Evolutionary conservation across 352 stramenopile species (phyloP).

Genomic region (Pythium brassicae): DNA sequence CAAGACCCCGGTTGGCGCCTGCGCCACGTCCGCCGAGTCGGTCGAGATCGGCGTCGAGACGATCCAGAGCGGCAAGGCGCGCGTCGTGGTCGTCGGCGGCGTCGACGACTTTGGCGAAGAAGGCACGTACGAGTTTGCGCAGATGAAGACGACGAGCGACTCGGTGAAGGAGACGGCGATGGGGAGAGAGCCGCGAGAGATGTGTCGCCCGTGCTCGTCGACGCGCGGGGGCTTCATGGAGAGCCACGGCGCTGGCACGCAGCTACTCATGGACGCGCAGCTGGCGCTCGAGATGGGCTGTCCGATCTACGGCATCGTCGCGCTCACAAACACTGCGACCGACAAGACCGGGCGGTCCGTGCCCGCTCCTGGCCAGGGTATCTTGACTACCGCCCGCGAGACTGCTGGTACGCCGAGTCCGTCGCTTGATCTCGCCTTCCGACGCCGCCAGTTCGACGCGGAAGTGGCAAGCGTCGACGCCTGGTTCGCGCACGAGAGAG

Average conservation of each 20-base stretch:
- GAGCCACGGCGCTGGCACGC: constrained; percentile 82
- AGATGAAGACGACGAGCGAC: constrained; percentile 88
- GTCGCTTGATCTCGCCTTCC: constrained; percentile 68
- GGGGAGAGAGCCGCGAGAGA: constrained; percentile 76
- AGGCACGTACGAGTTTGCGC: constrained; percentile 81
- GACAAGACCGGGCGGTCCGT: constrained; percentile 87
- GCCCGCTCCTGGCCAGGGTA: constrained; percentile 78
- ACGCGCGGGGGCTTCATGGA: constrained; percentile 87
- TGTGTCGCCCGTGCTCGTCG: constrained; percentile 78
- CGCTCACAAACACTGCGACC: constrained; percentile 79
- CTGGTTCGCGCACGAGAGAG: constrained; percentile 64
- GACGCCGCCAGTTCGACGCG: constrained; percentile 67
- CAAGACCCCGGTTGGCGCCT: constrained; percentile 85
- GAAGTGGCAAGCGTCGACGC: constrained; percentile 68
- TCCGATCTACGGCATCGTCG: constrained; percentile 84
- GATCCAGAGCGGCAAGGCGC: constrained; percentile 85
- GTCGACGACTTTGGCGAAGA: constrained; percentile 88
- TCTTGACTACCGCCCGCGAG: constrained; percentile 83
- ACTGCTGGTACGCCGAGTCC: constrained; percentile 26
- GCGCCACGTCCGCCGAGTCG: constrained; percentile 81
- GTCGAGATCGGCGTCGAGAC: constrained; percentile 87
- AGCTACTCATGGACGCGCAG: constrained; percentile 86
- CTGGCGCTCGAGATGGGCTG: constrained; percentile 84
- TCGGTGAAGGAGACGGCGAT: constrained; percentile 76
- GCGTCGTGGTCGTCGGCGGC: constrained; percentile 79